phyloP scores from a whole-genome alignment of 1,284 basidiomycete species.

The Cystobasidium pallidum region DNA sequence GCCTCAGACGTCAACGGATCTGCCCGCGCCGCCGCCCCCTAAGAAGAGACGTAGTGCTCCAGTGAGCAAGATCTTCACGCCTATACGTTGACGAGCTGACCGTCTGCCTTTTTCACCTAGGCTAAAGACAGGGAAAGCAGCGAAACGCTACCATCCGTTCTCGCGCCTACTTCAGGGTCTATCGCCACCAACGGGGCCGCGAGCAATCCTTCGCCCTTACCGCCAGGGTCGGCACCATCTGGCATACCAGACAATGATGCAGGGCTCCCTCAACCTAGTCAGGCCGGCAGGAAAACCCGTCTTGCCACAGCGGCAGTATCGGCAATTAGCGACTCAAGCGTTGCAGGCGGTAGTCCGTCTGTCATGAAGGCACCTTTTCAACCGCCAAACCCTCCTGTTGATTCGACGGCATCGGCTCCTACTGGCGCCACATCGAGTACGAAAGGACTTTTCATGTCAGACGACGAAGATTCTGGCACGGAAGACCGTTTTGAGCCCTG shows the following conservation, averaged over 20 bases:
- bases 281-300: background rate
- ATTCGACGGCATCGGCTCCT: background rate
- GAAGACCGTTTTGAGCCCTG: constrained; percentile 53
- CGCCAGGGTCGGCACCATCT: background rate
- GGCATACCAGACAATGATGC: background rate
- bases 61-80: background rate
- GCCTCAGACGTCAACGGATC: background rate
- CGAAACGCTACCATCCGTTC: background rate
- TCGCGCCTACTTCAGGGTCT: constrained; percentile 5
- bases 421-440: background rate
- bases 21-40: constrained; percentile 11
- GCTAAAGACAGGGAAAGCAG: constrained; percentile 15
- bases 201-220: background rate
- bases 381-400: background rate
- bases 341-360: background rate
- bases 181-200: background rate
- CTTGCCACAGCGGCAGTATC: background rate
- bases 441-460: constrained; percentile 2
- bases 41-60: constrained; percentile 30
- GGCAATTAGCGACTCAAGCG: background rate
- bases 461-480: constrained; percentile 42
- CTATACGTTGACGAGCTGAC: background rate
- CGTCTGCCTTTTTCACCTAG: background rate
- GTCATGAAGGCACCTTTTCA: background rate
- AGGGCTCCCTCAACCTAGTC: background rate